These are phyloP conservation scores for Stagonosporopsis vannaccii DNA, from an alignment of 2,329 filamentous ascomycete species.

Conservation along the genomic window DNA sequence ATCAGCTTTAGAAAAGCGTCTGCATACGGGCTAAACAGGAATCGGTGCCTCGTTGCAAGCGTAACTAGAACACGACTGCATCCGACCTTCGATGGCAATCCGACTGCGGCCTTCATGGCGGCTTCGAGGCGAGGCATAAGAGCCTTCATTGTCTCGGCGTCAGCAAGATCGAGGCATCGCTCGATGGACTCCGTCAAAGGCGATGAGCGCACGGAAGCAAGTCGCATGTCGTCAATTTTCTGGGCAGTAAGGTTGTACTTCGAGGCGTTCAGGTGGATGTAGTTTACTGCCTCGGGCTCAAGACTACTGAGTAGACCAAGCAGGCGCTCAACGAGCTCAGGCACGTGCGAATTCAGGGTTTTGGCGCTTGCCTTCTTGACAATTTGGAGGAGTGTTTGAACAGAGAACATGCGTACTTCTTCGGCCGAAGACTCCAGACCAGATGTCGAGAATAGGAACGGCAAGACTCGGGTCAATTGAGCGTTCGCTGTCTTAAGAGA, in stretches of 20 bases:
- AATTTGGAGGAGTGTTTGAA: constrained; percentile 83
- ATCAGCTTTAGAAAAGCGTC: constrained; percentile 78
- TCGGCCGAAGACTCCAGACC: constrained; percentile 88
- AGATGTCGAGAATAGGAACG: constrained; percentile 87
- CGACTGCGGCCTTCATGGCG: constrained; percentile 84
- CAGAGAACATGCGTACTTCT: constrained; percentile 83
- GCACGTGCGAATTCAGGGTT: constrained; percentile 79
- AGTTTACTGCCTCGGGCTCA: constrained; percentile 89
- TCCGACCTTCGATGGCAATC: constrained; percentile 92
- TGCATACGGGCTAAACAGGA: constrained; percentile 77
- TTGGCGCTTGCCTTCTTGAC: constrained; percentile 85
- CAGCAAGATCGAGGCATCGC: constrained; percentile 82
- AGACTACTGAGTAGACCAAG: constrained; percentile 84
- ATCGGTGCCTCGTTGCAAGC: constrained; percentile 79
- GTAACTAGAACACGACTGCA: constrained; percentile 85
- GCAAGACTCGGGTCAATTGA: constrained; percentile 86
- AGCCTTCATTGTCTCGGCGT: constrained; percentile 77
- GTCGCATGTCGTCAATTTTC: constrained; percentile 86
- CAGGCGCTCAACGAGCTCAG: constrained; percentile 80
- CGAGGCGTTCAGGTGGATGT: constrained; percentile 85
- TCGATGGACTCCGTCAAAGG: constrained; percentile 94
- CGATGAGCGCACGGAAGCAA: constrained; percentile 81
- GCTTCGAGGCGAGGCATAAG: constrained; percentile 76
- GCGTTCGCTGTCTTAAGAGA: constrained; percentile 71
- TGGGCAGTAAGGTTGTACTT: constrained; percentile 86